phyloP scores from a whole-genome alignment of 1,284 basidiomycete genomes.

The Rhodotorula sp. region DNA sequence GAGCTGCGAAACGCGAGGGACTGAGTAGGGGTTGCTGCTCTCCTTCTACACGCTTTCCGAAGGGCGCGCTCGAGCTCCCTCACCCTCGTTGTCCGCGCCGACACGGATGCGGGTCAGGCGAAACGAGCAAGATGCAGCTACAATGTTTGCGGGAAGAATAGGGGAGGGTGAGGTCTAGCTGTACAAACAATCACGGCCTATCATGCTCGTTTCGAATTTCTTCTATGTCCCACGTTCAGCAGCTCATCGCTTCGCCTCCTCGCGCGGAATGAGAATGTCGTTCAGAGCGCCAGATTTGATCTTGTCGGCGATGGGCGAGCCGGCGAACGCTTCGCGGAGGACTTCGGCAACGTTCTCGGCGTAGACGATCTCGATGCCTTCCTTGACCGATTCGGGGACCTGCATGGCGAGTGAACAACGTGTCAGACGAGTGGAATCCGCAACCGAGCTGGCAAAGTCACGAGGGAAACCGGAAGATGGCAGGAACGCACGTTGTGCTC shows the following conservation, averaged over 20 bases:
- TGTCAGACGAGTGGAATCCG: neutral
- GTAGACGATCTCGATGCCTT: conserved; percentile 86
- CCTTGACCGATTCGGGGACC: conserved; percentile 85
- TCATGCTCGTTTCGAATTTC: no score
- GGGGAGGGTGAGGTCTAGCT: no score
- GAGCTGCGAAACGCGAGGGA: no score
- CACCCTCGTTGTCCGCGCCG: no score
- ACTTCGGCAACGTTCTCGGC: conserved; percentile 89
- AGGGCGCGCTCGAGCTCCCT: no score
- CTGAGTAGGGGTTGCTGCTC: no score
- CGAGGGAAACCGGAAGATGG: neutral
- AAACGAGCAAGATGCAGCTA: no score
- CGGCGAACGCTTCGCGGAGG: conserved; percentile 41
- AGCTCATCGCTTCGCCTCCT: conserved; percentile 12
- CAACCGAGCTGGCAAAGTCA: neutral
- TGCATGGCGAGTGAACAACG: conserved; percentile 2
- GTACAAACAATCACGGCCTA: no score
- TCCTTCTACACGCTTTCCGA: no score
- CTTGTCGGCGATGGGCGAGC: conserved; percentile 33
- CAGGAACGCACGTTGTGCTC: conserved; percentile 70
- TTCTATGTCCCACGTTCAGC: no score
- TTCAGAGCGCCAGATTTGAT: conserved; percentile 22
- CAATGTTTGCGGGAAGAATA: no score
- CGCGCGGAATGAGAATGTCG: conserved; percentile 17
- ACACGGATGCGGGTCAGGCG: no score